These are phyloP conservation scores for Neonectria sp. DNA, from an alignment of 2,329 filamentous ascomycete genomes.

Conservation along the genomic window DNA sequence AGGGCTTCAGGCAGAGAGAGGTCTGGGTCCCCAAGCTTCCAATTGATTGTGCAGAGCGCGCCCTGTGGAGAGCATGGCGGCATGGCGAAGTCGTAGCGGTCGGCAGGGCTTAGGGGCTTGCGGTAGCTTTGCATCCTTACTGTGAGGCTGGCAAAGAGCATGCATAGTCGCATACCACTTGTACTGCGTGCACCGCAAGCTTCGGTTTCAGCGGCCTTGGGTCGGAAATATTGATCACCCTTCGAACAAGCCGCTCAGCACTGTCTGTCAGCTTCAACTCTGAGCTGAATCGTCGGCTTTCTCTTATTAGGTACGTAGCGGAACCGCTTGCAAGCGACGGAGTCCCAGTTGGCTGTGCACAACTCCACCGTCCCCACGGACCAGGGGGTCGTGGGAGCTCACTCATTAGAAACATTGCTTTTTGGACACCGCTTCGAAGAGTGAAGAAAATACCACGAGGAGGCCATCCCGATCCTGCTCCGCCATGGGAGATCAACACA, in stretches of 20 bases:
- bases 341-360: slow-evolving; percentile 25
- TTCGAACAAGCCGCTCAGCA: slow-evolving; percentile 10
- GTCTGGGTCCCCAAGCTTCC: slow-evolving; percentile 28
- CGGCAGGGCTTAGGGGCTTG: slow-evolving; percentile 22
- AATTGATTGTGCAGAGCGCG: slow-evolving; percentile 15
- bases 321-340: slow-evolving; percentile 25
- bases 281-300: slow-evolving; percentile 17
- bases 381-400: slow-evolving; percentile 34
- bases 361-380: slow-evolving; percentile 36
- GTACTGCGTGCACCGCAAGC: slow-evolving; percentile 1
- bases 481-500: slow-evolving; percentile 32
- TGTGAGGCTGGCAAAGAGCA: slow-evolving; percentile 28
- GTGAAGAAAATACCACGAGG: slow-evolving; percentile 21
- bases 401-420: slow-evolving; percentile 36
- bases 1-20: slow-evolving; percentile 22
- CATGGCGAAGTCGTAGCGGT: slow-evolving; percentile 18
- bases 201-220: slow-evolving; percentile 27
- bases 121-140: slow-evolving; percentile 18
- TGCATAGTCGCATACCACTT: slow-evolving; percentile 16
- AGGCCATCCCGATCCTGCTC: slow-evolving; percentile 27
- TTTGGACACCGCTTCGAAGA: slow-evolving; percentile 28
- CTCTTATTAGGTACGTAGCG: slow-evolving; percentile 1
- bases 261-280: slow-evolving; percentile 17
- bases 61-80: slow-evolving; percentile 24
- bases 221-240: slow-evolving; percentile 38